Base-by-base conservation (phyloP, 139 green algal species). In the Diplosphaera chodatii region DNA sequence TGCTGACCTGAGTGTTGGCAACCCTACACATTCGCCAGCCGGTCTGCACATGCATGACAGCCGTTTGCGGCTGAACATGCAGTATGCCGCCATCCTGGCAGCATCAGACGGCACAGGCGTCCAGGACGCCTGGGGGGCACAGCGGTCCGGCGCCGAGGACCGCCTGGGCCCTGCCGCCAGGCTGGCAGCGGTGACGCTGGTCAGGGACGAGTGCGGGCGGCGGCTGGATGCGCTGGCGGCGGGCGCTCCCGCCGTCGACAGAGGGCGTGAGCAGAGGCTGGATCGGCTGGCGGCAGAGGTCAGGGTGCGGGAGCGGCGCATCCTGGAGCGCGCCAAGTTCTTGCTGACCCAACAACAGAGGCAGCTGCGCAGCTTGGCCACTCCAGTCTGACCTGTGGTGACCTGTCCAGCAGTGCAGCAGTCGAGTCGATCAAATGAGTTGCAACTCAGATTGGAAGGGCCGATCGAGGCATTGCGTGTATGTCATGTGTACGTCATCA, bases 291-390 rank as follows among this genome's bases (percentile, higher is more conserved):
- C 82, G 64, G 63, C 82, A 25, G 64, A 75, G 30, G 32, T 86
- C 5, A 66, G 86, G 25, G 40, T 89, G 27, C 59, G 75, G 3
- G 82, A 89, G 71, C 71, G 71, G 55, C 75, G 78, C 66, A 81
- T 89, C 32, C 62, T 89, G 20, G 62, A 48, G n/a, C 66, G 76
- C 22, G 82, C 73, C 0, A 69, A 66, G 5, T 85, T 89, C 66
- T 55, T 87, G 55, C n/a, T 83, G 55, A 69, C 77, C 68, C 76
- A 86, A 56, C 67, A 85, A 48, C 40, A 68, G 55, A n/a, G 10
- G 64, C 25, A 73, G 25, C 13, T 69, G 23, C 29, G 29, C 4
- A n/a, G 64, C 34, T 30, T 41, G n/a, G 25, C n/a, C n/a, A n/a
- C n/a, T 41, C 29, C n/a, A n/a, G n/a, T n/a, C n/a, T n/a, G n/a